Evolutionary conservation across 495 filamentous ascomycete species (phyloP).

Genomic region (Penicillium cinerascens): DNA sequence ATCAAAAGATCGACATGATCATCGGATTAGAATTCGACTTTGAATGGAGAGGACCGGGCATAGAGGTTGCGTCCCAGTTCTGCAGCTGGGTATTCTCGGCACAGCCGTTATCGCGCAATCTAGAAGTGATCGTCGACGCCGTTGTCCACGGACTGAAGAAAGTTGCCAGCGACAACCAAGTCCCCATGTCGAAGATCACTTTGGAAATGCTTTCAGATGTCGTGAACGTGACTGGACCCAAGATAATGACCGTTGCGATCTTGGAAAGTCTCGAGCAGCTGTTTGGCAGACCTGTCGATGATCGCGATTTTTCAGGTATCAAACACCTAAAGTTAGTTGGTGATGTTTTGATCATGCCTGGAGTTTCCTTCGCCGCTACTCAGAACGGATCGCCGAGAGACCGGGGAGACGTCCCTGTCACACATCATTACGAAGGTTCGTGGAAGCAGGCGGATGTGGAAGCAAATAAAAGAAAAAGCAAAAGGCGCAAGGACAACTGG

Average conservation of each 20-base stretch:
- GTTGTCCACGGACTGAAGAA: conserved; percentile 30
- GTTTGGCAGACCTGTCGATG: conserved; percentile 20
- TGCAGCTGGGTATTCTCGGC: conserved; percentile 40
- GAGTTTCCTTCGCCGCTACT: conserved; percentile 36
- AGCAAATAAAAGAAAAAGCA: conserved; percentile 18
- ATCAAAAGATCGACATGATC: conserved; percentile 31
- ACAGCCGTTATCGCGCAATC: conserved; percentile 27
- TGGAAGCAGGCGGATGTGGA: conserved; percentile 26
- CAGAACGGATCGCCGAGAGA: conserved; percentile 28
- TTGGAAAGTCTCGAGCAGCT: conserved; percentile 26
- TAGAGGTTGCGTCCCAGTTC: conserved; percentile 35
- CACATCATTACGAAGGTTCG: conserved; percentile 34
- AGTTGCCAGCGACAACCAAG: conserved; percentile 19
- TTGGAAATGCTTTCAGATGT: conserved; percentile 34
- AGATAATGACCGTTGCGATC: conserved; percentile 36
- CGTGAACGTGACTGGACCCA: conserved; percentile 39
- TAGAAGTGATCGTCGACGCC: conserved; percentile 30
- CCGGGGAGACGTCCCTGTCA: conserved; percentile 27
- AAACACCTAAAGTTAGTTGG: conserved; percentile 34
- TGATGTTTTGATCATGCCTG: conserved; percentile 40
- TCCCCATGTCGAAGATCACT: conserved; percentile 24
- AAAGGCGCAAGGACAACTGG: background rate
- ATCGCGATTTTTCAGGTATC: conserved; percentile 25
- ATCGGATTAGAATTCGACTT: conserved; percentile 45
- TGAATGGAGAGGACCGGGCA: conserved; percentile 26